Evolutionary conservation across 805 yeast genomes (phyloP).

Genomic region (Candida ipomoeae): DNA sequence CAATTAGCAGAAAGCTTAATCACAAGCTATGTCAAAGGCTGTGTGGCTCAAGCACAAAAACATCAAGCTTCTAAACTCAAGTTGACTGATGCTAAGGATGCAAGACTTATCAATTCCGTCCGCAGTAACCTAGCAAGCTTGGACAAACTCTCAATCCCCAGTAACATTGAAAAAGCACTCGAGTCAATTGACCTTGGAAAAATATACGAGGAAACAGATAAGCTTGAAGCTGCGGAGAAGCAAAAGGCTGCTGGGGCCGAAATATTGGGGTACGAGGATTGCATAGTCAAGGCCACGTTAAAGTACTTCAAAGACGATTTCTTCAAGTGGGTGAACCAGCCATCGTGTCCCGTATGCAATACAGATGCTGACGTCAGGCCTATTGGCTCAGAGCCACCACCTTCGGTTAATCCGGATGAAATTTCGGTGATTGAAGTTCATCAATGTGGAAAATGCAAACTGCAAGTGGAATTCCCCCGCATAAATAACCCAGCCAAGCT

Average conservation of each 20-base stretch:
- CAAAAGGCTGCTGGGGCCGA: not conserved
- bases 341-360: slow-evolving; percentile 55
- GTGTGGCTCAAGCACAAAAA: slow-evolving; percentile 4
- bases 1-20: slow-evolving; percentile 10
- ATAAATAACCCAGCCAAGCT: slow-evolving; percentile 65
- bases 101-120: slow-evolving; percentile 3
- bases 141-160: slow-evolving; percentile 12
- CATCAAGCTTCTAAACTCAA: not conserved
- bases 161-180: slow-evolving; percentile 47
- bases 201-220: slow-evolving; percentile 60
- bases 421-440: slow-evolving; percentile 65
- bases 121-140: slow-evolving; percentile 4
- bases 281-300: slow-evolving; percentile 30
- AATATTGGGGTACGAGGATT: slow-evolving; percentile 31
- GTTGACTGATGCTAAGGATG: not conserved
- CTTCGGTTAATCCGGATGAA: slow-evolving; percentile 27
- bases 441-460: slow-evolving; percentile 50
- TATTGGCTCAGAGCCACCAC: slow-evolving; percentile 40
- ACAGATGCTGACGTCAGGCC: slow-evolving; percentile 35
- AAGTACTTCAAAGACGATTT: slow-evolving; percentile 64
- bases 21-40: slow-evolving; percentile 8
- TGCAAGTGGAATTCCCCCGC: slow-evolving; percentile 61
- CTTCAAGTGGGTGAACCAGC: slow-evolving; percentile 79
- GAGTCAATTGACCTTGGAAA: slow-evolving; percentile 57
- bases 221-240: slow-evolving; percentile 6